A percentile compares a stretch with the other conserved stretches of the same genome.
phyloP scores from a whole-genome alignment of 306 rosid genomes.

The Vigna reflexopilosa region DNA sequence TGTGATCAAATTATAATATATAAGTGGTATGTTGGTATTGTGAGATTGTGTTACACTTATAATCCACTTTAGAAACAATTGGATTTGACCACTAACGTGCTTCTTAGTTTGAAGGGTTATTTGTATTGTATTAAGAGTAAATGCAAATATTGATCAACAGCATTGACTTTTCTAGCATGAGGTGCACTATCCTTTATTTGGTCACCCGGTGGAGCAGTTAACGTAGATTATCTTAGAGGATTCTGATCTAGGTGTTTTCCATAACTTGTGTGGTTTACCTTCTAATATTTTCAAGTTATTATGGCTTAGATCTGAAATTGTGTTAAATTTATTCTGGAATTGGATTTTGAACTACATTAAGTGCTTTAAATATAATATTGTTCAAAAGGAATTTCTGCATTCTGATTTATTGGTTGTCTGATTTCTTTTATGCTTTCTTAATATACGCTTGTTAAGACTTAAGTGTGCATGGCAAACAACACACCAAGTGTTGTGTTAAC shows the following conservation, averaged over 20 bases:
- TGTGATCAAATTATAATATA: no score
- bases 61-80: background rate
- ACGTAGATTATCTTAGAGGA: background rate
- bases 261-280: background rate
- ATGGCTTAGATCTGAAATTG: conserved; percentile 18
- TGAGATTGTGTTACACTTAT: no score
- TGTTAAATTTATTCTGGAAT: conserved; percentile 15
- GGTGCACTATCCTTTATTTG: conserved; percentile 2
- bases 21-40: no score
- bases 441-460: background rate
- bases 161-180: conserved; percentile 10
- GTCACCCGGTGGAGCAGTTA: background rate
- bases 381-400: background rate
- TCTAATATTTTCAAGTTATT: background rate
- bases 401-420: background rate
- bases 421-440: background rate
- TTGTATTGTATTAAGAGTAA: conserved; percentile 12
- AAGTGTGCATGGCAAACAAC: background rate
- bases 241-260: background rate
- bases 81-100: conserved; percentile 15
- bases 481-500: background rate
- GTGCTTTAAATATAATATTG: conserved; percentile 5
- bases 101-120: conserved; percentile 26
- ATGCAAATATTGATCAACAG: conserved; percentile 5
- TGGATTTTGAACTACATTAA: background rate